Conservation (phyloP, 225 moss, liverwort and hornwort genomes). For the Bryum argenteum region DNA sequence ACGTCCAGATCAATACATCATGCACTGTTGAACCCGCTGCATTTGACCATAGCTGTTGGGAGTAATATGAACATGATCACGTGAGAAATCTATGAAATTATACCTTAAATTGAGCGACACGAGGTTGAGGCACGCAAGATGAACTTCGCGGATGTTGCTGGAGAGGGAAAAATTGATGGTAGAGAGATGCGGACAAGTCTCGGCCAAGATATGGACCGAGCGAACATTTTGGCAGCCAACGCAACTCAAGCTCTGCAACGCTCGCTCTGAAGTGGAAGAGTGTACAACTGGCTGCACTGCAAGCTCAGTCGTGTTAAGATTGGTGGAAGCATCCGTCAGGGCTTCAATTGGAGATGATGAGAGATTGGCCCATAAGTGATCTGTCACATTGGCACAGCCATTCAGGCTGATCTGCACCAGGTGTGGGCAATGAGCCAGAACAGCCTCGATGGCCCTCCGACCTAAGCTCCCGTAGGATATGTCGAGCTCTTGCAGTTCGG, state of each 20-base stretch:
- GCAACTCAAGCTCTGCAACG: conserved; percentile 84
- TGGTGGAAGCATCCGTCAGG: conserved; percentile 23
- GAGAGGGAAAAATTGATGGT: conserved; percentile 88
- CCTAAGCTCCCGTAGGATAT: conserved; percentile 95
- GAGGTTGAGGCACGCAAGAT: conserved; percentile 77
- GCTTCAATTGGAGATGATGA: conserved; percentile 48
- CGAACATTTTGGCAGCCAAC: conserved; percentile 94
- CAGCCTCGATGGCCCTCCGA: conserved; percentile 83
- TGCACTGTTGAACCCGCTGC: not conserved
- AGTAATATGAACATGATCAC: not conserved
- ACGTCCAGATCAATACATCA: conserved; percentile 3
- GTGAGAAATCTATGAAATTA: not conserved
- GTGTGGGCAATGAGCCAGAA: conserved; percentile 88
- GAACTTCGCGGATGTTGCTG: conserved; percentile 83
- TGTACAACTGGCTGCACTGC: conserved; percentile 37
- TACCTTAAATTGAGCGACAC: conserved; percentile 88
- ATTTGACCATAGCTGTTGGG: too few relatives aligned
- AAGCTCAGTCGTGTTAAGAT: conserved; percentile 39
- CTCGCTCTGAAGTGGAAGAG: conserved; percentile 54
- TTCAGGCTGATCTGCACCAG: conserved; percentile 84
- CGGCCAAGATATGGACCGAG: conserved; percentile 64
- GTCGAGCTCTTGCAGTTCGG: conserved; percentile 85
- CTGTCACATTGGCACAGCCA: conserved; percentile 91
- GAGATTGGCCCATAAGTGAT: conserved; percentile 83
- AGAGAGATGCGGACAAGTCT: conserved; percentile 80